Base-by-base conservation (phyloP, 225 moss, liverwort and hornwort species). In the Neckera pumila region DNA sequence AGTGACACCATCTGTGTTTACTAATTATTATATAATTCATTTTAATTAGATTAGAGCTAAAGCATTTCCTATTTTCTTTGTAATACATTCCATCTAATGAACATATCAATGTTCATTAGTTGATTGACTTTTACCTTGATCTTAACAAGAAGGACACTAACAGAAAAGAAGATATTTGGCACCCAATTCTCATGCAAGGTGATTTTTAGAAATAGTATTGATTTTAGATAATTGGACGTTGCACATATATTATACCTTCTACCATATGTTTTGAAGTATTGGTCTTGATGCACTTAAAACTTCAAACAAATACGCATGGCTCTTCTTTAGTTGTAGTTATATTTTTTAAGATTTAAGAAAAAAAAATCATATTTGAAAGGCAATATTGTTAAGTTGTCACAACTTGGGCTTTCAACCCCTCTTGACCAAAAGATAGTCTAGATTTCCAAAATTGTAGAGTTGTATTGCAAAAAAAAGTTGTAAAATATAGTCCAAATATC, bases 1-100 rank as follows among this genome's bases (percentile, higher is more conserved):
- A 17, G 0, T 28, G 2, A 72, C 6, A 10, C 6, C 6, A 6
- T 28, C 0, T 45, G 1, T 9, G 1, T 47, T 74, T 0, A 2
- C 0, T 74, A 4, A 18, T 47, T 47, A 11, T 19, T 47, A 18
- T 18, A 30, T 2, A 31, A 30, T 74, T 47, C 31, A 45, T 14
- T 43, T 72, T 31, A 5, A 31, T 31, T 74, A 30, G 11, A 47
- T 30, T 31, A 74, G 19, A 47, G 17, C 1, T 43, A 72, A 0
- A 42, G 0, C 8, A 6, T 18, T 43, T 72, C 9, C 2, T 43
- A 3, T 27, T 71, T 27, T 17, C 21, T 72, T 72, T 16, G 72
- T 42, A 17, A 16, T 72, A 43, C 5, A 72, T 42, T 70, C 14
- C 14, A 70, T 25, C 25, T 40, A 43, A 43, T 72, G 16, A 43